Base-by-base conservation (phyloP, 257 asterid species). In the Solanum clarkiae region DNA sequence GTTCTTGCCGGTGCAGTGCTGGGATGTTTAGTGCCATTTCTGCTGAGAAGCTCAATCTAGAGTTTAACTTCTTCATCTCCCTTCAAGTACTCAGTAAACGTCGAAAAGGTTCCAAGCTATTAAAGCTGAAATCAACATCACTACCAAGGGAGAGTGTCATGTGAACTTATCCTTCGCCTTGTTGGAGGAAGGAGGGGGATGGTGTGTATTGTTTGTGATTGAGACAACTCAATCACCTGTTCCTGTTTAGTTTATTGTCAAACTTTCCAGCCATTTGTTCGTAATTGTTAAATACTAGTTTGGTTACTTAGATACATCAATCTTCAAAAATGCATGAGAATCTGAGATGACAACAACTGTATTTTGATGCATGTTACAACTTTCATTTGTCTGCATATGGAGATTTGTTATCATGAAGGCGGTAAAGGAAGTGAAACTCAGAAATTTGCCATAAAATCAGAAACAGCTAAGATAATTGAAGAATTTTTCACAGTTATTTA, bases 1-100 rank as follows among this genome's bases (percentile, higher is more conserved):
- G 77, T 85, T 57, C 24, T 83, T 65, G 85, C 80, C 5, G 85
- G 85, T 51, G 85, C 85, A 47, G 20, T 83, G 63, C 80, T 83
- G 42, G 85, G 85, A 51, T 83, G 80, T 83, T 5, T 51, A 29
- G 85, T 83, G 59, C 80, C 85, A 66, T 83, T 16, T 66, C 54
- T 83, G n/a, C 5, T 83, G 66, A 65, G 22, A 83, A 40, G 66
- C 36, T 29, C 80, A 83, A 49, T 36, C 66, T 83, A 83, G 53
- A 26, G 45, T 51, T 2, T 44, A 47, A 49, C 10, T 26, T 51
- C 9, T 8, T 51, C 24, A 77, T 26, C 22, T 75, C 62, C 60
- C 44, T 74, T 74, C 60, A 75, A 14, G 24, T 36, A 69, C 47
- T 32, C 59, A 4, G 62, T 75, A 49, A 75, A 75, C 51, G 26